A percentile compares a stretch with the other conserved stretches of the same genome.
Conservation (phyloP, 257 asterid genomes). For the Fraxinus pennsylvanica region DNA sequence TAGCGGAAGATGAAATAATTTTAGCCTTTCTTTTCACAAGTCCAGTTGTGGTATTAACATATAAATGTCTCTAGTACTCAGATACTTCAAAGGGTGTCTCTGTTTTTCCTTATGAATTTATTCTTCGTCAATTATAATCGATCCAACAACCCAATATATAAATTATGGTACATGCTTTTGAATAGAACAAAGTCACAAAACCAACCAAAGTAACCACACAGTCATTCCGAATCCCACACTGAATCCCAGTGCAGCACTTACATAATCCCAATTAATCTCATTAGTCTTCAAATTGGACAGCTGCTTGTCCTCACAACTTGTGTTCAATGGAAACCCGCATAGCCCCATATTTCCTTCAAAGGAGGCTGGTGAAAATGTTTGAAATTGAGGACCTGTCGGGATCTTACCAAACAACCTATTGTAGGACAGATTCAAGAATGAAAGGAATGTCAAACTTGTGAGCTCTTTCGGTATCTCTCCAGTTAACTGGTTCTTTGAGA, state of each 20-base stretch:
- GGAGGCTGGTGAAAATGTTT: conserved; percentile 31
- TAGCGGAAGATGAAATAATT: too few species aligned
- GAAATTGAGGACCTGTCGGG: conserved; percentile 24
- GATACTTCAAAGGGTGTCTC: too few species aligned
- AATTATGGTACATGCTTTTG: background rate
- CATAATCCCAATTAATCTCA: conserved; percentile 19
- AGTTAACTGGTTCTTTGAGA: too few species aligned
- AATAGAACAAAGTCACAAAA: background rate
- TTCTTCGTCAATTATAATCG: background rate
- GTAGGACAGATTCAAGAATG: too few species aligned
- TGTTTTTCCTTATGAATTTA: too few species aligned
- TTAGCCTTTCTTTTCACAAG: too few species aligned
- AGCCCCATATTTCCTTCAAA: conserved; percentile 36
- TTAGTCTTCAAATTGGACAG: background rate
- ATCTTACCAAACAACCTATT: too few species aligned
- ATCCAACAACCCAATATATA: background rate
- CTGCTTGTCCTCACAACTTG: conserved; percentile 12
- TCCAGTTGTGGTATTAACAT: too few species aligned
- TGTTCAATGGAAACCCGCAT: conserved; percentile 31
- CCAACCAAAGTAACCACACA: conserved; percentile 17
- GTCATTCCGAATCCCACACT: conserved; percentile 22
- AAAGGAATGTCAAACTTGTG: too few species aligned
- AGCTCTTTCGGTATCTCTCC: too few species aligned
- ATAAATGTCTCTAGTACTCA: too few species aligned
- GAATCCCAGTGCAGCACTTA: conserved; percentile 23